phyloP scores from a whole-genome alignment of 768 basidiomycete genomes.

The Leucocoprinus birnbaumii region DNA sequence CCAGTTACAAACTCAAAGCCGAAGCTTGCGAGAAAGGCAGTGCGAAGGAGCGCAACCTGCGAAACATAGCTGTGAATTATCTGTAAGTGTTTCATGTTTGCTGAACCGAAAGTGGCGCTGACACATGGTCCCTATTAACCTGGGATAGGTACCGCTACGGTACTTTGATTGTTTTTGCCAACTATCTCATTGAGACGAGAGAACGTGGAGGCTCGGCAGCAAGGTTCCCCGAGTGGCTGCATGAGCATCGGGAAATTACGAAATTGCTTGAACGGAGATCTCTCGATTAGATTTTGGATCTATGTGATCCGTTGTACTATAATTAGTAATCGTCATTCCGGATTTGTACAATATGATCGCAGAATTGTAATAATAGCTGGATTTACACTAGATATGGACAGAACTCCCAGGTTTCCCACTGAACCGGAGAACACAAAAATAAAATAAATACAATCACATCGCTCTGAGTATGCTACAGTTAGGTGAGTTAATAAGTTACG shows the following conservation, averaged over 20 bases:
- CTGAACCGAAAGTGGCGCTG: neutral
- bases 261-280: constrained; percentile 66
- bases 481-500: too few species aligned
- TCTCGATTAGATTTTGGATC: constrained; percentile 51
- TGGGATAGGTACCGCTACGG: constrained; percentile 77
- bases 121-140: constrained; percentile 4
- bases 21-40: constrained; percentile 82
- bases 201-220: constrained; percentile 30
- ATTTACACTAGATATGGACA: neutral
- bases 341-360: constrained; percentile 4
- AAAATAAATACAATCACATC: too few species aligned
- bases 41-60: constrained; percentile 71
- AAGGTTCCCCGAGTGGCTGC: constrained; percentile 82
- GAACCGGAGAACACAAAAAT: too few species aligned
- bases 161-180: constrained; percentile 89
- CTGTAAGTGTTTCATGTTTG: constrained; percentile 42
- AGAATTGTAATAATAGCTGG: constrained; percentile 1
- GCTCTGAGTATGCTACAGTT: too few species aligned
- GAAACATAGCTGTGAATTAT: constrained; percentile 83
- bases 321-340: constrained; percentile 1
- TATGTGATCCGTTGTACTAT: constrained; percentile 2
- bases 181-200: constrained; percentile 82
- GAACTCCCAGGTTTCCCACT: too few species aligned
- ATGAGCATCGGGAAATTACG: constrained; percentile 81
- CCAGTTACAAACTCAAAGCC: constrained; percentile 86